Conservation (phyloP, 495 filamentous ascomycete genomes). For the Hypoxylon intermedium region DNA sequence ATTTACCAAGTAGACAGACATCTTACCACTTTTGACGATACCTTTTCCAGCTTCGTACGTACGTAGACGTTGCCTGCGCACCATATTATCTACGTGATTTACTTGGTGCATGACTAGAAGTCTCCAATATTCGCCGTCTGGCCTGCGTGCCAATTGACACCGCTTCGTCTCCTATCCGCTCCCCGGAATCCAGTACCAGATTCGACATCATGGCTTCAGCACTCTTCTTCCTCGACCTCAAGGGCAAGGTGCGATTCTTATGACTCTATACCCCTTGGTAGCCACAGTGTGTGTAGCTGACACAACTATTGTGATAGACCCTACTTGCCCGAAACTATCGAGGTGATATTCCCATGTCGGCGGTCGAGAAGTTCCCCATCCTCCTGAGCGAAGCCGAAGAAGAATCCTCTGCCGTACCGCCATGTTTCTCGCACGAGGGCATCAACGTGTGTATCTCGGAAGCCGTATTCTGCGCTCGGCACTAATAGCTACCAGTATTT, state of each 20-base stretch:
- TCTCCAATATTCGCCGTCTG: constrained; percentile 15
- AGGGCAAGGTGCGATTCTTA: constrained; percentile 84
- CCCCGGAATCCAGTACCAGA: constrained; percentile 28
- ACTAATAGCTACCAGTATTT: constrained; percentile 71
- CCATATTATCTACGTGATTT: constrained; percentile 1
- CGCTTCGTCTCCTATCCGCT: constrained; percentile 9
- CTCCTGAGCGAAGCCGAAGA: constrained; percentile 99
- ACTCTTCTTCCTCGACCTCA: constrained; percentile 98
- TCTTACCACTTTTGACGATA: constrained; percentile 11
- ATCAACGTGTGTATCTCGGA: constrained; percentile 76
- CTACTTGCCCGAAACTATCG: constrained; percentile 98
- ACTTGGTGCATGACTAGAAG: constrained; percentile 34
- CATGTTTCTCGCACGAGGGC: constrained; percentile 98
- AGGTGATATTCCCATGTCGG: constrained; percentile 99
- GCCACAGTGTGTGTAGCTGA: constrained; percentile 11
- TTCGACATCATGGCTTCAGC: constrained; percentile 85
- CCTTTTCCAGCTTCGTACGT: constrained; percentile 6
- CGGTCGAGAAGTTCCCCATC: constrained; percentile 97
- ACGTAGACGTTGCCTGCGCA: background rate
- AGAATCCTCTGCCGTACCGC: constrained; percentile 95
- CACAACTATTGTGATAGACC: constrained; percentile 64
- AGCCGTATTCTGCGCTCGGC: background rate
- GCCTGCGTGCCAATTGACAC: constrained; percentile 41
- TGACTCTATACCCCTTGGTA: background rate
- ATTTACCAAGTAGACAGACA: constrained; percentile 25